Base-by-base conservation (phyloP, 1,139 yeast genomes). In the Suhomyces kunorum region DNA sequence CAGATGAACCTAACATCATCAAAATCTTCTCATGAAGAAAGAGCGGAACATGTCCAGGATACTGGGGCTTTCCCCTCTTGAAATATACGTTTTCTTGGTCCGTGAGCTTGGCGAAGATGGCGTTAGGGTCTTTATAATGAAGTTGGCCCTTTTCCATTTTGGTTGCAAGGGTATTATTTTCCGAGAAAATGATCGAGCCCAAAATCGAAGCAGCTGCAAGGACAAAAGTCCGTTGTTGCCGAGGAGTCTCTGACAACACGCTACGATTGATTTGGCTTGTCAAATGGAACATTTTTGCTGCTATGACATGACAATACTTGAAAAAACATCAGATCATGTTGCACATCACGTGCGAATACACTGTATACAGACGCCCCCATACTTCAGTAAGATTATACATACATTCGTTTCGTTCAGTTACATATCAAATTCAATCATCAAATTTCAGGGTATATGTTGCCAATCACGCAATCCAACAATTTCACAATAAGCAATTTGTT, bases 11-110 rank as follows among this genome's bases (percentile, higher is more conserved):
- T 0, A 75, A 63, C 46, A 87, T 78, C 66, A 92, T 67, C 33
- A 85, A 59, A 1, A 72, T 48, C 49, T 85, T 78, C 57, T 92
- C 98, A 41, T 75, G 63, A 1, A 61, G 46, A 48, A 79, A 78
- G 36, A 90, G 69, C 1, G 95, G 95, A 6, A 90, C 82, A 59
- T 90, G 96, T 2, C 88, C 92, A 0, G 86, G 83, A 55, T 88
- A 88, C 29, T 74, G 68, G 1, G 82, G 78, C 33, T 59, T 60
- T 23, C 70, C 63, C 39, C 81, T 59, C 37, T 53, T 49, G 49
- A 75, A 74, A 24, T 55, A 50, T 7, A 64, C 63, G 33, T 53
- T 60, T 46, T 41, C 50, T 39, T 51, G 60, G 45, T 41, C 46
- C 23, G 49, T 54, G 22, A 54, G 60, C 51, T 61, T 64, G 53